These are phyloP conservation scores for Periconia sp. DNA, from an alignment of 2,329 filamentous ascomycete genomes.

Conservation along the genomic window DNA sequence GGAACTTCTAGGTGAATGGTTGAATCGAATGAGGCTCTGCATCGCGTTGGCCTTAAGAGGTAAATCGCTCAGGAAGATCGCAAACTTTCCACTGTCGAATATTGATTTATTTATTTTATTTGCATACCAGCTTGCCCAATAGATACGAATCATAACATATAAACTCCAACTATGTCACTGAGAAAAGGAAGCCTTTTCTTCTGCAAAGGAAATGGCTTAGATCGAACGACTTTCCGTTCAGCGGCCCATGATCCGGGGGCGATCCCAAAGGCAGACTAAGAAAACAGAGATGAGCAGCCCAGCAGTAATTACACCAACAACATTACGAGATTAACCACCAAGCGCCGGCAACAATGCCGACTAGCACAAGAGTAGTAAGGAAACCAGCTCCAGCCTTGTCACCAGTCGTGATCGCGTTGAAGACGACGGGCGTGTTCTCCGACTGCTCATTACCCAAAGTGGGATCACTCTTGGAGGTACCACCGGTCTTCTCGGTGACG, in stretches of 20 bases:
- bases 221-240: not conserved
- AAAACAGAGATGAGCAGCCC: not conserved
- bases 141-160: conserved; percentile 1
- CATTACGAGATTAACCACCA: conserved; percentile 58
- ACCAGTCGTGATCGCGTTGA: conserved; percentile 57
- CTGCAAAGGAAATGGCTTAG: not conserved
- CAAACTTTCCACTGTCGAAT: too few species aligned
- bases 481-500: conserved; percentile 59
- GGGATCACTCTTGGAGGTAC: conserved; percentile 57
- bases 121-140: not conserved
- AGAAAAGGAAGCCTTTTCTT: not conserved
- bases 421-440: conserved; percentile 34
- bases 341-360: conserved; percentile 61
- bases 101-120: not conserved
- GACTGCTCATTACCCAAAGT: conserved; percentile 44
- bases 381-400: conserved; percentile 74
- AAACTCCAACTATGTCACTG: not conserved
- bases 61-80: too few species aligned
- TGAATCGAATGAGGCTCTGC: too few species aligned
- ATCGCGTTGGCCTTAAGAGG: too few species aligned
- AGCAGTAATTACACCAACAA: not conserved
- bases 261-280: not conserved
- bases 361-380: conserved; percentile 64
- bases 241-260: too few species aligned
- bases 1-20: too few species aligned